Percentiles rank a stretch among this genome's conserved stretches.
phyloP scores from a whole-genome alignment of 176 grass and related monocot species.

The Carex littledalei region DNA sequence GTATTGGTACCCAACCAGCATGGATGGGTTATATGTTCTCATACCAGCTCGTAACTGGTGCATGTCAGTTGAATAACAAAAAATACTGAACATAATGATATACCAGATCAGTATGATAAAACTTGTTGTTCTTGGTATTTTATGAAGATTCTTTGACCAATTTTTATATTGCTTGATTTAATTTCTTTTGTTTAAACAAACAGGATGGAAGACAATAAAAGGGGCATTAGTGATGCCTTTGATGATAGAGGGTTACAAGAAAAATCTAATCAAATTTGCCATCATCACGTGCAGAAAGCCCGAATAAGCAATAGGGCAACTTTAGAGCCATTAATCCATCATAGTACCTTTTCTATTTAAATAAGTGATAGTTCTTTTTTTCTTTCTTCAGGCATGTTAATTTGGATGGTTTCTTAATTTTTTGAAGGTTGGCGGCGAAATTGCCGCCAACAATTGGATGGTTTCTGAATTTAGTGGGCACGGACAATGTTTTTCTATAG shows the following conservation, averaged over 20 bases:
- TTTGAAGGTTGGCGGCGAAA: too few species aligned
- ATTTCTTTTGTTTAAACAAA: background rate
- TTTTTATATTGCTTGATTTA: background rate
- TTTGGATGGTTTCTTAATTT: background rate
- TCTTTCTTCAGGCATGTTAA: background rate
- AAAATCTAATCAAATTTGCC: constrained; percentile 82
- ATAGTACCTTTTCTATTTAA: background rate
- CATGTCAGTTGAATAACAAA: background rate
- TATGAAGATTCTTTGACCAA: background rate
- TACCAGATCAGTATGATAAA: background rate
- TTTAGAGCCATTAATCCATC: background rate
- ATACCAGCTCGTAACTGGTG: background rate
- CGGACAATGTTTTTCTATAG: background rate
- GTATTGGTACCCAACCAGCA: background rate
- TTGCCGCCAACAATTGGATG: background rate
- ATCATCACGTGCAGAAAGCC: constrained; percentile 85
- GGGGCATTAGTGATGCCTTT: constrained; percentile 93
- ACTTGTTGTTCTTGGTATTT: background rate
- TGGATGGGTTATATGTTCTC: background rate
- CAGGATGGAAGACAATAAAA: constrained; percentile 96
- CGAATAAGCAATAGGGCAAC: background rate
- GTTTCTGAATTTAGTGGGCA: background rate
- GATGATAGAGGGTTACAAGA: constrained; percentile 93
- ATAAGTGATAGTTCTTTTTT: background rate
- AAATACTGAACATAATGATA: background rate